Percentiles rank a stretch among this genome's conserved stretches.
phyloP scores from a whole-genome alignment of 208 protist species.

The Trypanosomatidae sp. region DNA sequence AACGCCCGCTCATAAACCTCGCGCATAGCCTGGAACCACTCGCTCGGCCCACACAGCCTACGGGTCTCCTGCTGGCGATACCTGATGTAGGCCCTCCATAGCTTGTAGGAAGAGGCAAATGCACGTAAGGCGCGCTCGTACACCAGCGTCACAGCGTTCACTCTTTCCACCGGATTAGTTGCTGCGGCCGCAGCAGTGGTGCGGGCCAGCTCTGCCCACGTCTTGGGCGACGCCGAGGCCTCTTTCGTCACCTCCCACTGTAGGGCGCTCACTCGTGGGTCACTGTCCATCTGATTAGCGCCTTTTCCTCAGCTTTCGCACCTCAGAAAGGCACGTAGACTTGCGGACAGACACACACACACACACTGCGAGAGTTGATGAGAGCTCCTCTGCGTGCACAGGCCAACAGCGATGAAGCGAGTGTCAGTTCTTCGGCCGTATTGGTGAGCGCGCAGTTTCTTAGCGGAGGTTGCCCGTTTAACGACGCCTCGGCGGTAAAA shows the following conservation, averaged over 20 bases:
- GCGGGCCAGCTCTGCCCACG: constrained; percentile 62
- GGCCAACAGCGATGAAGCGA: background rate
- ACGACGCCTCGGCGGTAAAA: background rate
- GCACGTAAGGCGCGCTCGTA: constrained; percentile 77
- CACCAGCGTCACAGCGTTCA: constrained; percentile 64
- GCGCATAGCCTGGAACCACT: constrained; percentile 71
- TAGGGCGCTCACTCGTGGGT: constrained; percentile 47
- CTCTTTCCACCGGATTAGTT: constrained; percentile 28
- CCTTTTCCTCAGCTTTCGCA: too few species aligned
- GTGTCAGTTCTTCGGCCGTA: background rate
- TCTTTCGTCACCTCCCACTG: constrained; percentile 65
- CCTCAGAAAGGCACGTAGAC: background rate
- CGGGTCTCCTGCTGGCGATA: constrained; percentile 54
- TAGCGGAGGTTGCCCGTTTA: background rate
- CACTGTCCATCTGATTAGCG: constrained; percentile 17
- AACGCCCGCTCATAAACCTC: constrained; percentile 74
- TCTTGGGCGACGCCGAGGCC: constrained; percentile 41
- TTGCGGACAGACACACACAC: background rate
- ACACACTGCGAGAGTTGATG: background rate
- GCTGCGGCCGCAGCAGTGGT: constrained; percentile 19
- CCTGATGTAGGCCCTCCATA: constrained; percentile 72
- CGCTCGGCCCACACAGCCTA: constrained; percentile 45
- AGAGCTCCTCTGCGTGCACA: background rate
- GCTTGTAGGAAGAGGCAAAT: constrained; percentile 79
- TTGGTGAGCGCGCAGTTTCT: background rate